Percentiles rank a stretch among this genome's conserved stretches.
Evolutionary conservation across 1,284 basidiomycete genomes (phyloP).

Genomic region (Naganishia cerealis): DNA sequence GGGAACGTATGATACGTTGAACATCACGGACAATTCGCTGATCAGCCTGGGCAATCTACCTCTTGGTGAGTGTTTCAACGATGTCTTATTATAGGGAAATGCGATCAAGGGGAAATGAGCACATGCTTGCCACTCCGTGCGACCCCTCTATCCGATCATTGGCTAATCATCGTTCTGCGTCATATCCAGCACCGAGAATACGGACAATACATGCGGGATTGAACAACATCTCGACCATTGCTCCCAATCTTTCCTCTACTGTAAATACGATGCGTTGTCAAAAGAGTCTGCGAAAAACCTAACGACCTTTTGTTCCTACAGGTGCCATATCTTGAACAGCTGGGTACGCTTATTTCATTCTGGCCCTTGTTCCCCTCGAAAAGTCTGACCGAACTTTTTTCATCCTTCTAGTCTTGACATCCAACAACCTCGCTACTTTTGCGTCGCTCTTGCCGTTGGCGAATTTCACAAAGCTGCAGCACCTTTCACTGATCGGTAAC

Average conservation of each 20-base stretch:
- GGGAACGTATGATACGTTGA: constrained; percentile 68
- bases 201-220: constrained; percentile 87
- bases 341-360: constrained; percentile 41
- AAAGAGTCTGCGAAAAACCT: neutral
- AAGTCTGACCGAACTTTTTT: constrained; percentile 9
- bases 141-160: neutral
- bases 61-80: constrained; percentile 54
- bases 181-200: constrained; percentile 76
- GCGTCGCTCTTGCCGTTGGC: constrained; percentile 78
- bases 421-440: constrained; percentile 67
- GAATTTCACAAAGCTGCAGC: constrained; percentile 74
- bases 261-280: constrained; percentile 39
- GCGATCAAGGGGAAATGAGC: neutral
- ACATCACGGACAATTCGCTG: constrained; percentile 96
- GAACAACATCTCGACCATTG: constrained; percentile 85
- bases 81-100: neutral
- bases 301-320: constrained; percentile 28
- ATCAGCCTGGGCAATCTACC: constrained; percentile 88
- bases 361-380: neutral
- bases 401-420: constrained; percentile 43
- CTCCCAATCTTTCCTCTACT: constrained; percentile 54
- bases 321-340: constrained; percentile 54
- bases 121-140: neutral
- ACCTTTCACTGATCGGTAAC: constrained; percentile 82
- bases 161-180: constrained; percentile 35